Base-by-base conservation (phyloP, 129 eudicot species). In the Artemisia tridentata region DNA sequence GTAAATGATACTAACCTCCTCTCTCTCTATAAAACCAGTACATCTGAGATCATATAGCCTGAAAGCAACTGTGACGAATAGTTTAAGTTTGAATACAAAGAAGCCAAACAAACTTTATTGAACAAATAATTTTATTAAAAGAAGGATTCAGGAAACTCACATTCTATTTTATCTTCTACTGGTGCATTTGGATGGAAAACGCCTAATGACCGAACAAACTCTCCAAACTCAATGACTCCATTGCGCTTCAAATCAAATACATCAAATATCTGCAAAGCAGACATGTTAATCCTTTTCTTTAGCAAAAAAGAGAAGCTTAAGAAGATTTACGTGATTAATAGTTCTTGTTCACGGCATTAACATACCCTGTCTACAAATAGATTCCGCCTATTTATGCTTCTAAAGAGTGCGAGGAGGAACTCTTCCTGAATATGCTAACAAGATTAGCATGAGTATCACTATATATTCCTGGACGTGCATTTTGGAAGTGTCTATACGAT, bases 321-420 rank as follows among this genome's bases (percentile, higher is more conserved):
- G 55, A n/a, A 15, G 55, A 31, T 5, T 52, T 74, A 53, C 57
- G 5, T 74, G 57, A 12, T 20, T n/a, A 61, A 52, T 56, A 16
- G 25, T 21, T 50, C 16, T 16, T 77, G 45, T 11, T 61, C 16
- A 51, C 43, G 46, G 45, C 45, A 38, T 6, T 38, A 38, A 68
- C 92, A 14, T 63, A 93, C 98, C 92, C 98, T 80, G 78, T 93
- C 98, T 0, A 95, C 90, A 25, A 93, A 93, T 27, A 93, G 90
- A 80, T 92, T 87, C 54, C 80, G 88, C 79, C 64, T 89, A 65
- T 86, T 92, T 79, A 79, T 73, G 88, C 87, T 92, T 82, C 95
- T 81, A 74, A 92, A 92, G 68, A 92, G 86, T 4, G 98, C 96
- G 41, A 92, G 84, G 83, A 85, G 96, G 56, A 92, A 82, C 78